Base-by-base conservation (phyloP, 345 rosid genomes). In the Arabidopsis thaliana region DNA sequence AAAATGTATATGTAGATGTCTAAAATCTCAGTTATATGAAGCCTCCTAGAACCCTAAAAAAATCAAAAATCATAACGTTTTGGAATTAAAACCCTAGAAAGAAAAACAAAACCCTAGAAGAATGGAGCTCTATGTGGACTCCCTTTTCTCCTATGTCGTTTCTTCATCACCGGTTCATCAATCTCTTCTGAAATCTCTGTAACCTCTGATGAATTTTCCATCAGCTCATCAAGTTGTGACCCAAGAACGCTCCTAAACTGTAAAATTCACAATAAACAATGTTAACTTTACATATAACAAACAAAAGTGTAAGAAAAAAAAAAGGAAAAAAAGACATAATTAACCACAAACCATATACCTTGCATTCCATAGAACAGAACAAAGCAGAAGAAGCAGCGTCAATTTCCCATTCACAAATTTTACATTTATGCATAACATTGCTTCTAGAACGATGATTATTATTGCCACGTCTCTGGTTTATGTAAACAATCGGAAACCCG, bases 351-450 rank as follows among this genome's bases (percentile, higher is more conserved):
- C 41, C 38, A 32, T 4, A 16, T 76, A 78, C 81, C 73, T 78
- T 78, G 73, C 77, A 78, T 66, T 78, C 73, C 12, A 72, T 8
- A 33, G 81, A 78, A 72, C 81, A 78, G 36, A 72, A 67, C 45
- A 40, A 65, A 23, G 33, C 37, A 33, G 66, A 62, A 52, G 71
- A 55, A 48, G 67, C 22, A 58, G 58, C 36, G 1, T 51, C 69
- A 66, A 78, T 34, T 59, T 46, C 69, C 77, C 77, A 59, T 66
- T 28, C 44, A 72, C 81, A 72, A 33, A 67, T 58, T 59, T 51
- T 1, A 13, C 81, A 78, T 71, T 30, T 34, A 50, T 16, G 69
- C 0, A 41, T 10, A 65, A 16, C 63, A 59, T 42, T 65, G 57
- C 25, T 59, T 59, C 69, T 65, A 50, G 0, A 5, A 59, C 73